Evolutionary conservation across 805 yeast species (phyloP).

Genomic region (Torulaspora quercuum): DNA sequence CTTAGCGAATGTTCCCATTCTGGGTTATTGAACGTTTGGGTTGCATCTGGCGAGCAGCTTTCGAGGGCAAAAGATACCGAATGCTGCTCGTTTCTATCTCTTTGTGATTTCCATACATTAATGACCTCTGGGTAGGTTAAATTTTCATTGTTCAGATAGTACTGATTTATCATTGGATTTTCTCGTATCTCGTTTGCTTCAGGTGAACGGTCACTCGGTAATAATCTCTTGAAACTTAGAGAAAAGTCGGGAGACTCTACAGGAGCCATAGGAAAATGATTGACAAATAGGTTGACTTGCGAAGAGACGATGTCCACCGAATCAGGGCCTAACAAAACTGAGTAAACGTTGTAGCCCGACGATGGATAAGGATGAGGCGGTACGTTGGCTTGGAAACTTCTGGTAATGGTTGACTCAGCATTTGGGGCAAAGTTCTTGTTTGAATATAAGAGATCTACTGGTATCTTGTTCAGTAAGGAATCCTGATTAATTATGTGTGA

Average conservation of each 20-base stretch:
- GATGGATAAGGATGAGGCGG: constrained; percentile 23
- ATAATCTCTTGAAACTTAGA: constrained; percentile 24
- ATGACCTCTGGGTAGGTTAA: constrained; percentile 59
- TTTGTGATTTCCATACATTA: constrained; percentile 12
- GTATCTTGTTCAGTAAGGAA: constrained; percentile 24
- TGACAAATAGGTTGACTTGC: constrained; percentile 27
- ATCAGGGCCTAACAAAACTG: constrained; percentile 29
- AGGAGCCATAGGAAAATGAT: constrained; percentile 35
- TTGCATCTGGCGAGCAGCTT: constrained; percentile 24
- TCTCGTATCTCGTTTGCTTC: constrained; percentile 14
- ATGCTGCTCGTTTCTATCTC: constrained; percentile 7
- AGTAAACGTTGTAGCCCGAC: constrained; percentile 24
- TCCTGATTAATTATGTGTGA: constrained; percentile 57
- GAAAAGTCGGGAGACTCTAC: constrained; percentile 21
- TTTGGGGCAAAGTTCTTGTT: constrained; percentile 6
- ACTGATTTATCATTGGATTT: constrained; percentile 56
- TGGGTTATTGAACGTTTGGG: constrained; percentile 22
- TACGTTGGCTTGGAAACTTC: constrained; percentile 12
- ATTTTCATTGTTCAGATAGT: constrained; percentile 52
- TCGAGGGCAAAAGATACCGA: constrained; percentile 29
- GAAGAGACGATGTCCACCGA: constrained; percentile 28
- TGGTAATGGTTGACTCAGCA: constrained; percentile 6
- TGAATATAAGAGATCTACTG: constrained; percentile 26
- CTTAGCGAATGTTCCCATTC: constrained; percentile 37
- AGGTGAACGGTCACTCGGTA: constrained; percentile 18